Evolutionary conservation across 768 basidiomycete species (phyloP), one percentile per base, ranked within the genome.

Genomic region (Arthromyces matolae): DNA sequence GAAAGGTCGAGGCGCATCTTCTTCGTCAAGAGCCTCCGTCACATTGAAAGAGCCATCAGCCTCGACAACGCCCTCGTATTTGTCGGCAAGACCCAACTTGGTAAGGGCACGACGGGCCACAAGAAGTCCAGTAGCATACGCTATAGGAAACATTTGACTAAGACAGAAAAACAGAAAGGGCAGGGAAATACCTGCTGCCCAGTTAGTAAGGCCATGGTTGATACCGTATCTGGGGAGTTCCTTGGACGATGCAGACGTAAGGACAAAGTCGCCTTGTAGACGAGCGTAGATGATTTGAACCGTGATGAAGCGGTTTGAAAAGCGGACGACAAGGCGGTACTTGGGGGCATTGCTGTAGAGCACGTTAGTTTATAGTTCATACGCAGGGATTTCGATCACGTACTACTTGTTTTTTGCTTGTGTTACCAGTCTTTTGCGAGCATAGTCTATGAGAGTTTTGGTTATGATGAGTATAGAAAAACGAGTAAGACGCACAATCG

Each of bases 401-500:
- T 65, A 88, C 86, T 96, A 98, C 79, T 98, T 98, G 84, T 97
- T 98, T 81, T 99, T 99, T 50, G 96, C 93, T 80, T 99, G 96
- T 50, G 90, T 84, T 56, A 98, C 84, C 46, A 99, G 82, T 58
- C 94, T 86, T 77, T 97, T 96, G 59, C 96, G 90, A 55, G 96
- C 96, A 62, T 98, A 97, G 81, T 98, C 90, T 93, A 56, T 8
- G 19, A 25, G 44, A 29, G 45, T n/a, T 10, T 8, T 43, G 45
- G 55, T 51, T 27, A 54, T 23, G 60, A 18, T 58, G 54, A 35
- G 42, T 2, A 31, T 28, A 27, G 16, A n/a, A 27, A 27, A n/a
- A 20, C 35, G 42, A 38, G 24, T 19, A 16, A n/a, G 28, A 69
- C 84, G 60, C 51, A 91, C 90, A 99, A 67, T 99, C 96, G 52